Base-by-base conservation (phyloP, 805 yeast genomes). In the Jamesozyma spencerorum region DNA sequence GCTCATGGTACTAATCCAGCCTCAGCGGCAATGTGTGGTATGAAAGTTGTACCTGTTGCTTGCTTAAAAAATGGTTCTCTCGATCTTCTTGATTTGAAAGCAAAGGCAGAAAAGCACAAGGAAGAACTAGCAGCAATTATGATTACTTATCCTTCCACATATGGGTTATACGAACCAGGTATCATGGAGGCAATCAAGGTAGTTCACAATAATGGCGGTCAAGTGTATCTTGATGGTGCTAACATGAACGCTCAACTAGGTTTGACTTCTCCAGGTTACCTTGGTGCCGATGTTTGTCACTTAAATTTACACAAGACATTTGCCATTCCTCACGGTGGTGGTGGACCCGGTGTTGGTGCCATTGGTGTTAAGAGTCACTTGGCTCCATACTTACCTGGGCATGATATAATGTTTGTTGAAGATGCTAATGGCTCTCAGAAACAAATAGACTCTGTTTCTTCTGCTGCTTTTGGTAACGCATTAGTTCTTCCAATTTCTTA, bases 1-100 rank as follows among this genome's bases (percentile, higher is more conserved):
- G 98, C 98, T 2, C 98, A 92, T 58, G 98, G 98, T 44, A 92
- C 98, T 14, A 92, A 92, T 59, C 98, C 98, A 18, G 98, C 98
- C 0, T 85, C 96, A 34, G 97, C 98, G 15, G 85, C 95, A 15
- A 92, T 92, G 95, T 81, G 94, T 51, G 97, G 96, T 29, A 67
- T 92, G 64, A 86, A 85, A 63, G 97, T 92, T 35, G 85, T 92
- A 17, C 81, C 97, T 4, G 86, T 92, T 35, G 86, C 87, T 61
- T 92, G 98, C 68, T 66, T 81, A 41, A 59, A 70, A 12, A 77
- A 87, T 55, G 98, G 98, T 40, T 85, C 92, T 42, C 75, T 92
- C 42, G 96, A 92, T 55, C 60, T 92, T 39, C 69, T 53, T 3
- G 97, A 92, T 58, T 67, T 92, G 54, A 68, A 73, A 47, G 71